Evolutionary conservation across 495 filamentous ascomycete species (phyloP).

Genomic region (Parachaetomium inaequale): DNA sequence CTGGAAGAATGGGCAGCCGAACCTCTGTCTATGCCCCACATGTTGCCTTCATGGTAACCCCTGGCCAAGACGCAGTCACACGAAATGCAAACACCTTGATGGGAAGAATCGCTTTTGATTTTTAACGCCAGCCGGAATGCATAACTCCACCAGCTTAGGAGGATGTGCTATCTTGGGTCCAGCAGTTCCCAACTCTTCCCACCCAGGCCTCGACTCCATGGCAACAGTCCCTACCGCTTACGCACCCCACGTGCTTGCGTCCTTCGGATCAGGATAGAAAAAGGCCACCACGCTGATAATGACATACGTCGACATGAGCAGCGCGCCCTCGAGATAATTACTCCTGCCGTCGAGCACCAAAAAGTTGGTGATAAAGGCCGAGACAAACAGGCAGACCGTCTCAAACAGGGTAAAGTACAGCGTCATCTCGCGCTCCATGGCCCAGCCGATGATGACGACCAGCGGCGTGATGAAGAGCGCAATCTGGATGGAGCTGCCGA

Average conservation of each 20-base stretch:
- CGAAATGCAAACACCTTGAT: background rate
- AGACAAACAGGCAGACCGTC: slow-evolving; percentile 74
- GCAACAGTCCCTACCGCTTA: background rate
- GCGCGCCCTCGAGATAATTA: slow-evolving; percentile 76
- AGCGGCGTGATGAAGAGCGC: slow-evolving; percentile 81
- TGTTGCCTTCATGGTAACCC: too few species aligned
- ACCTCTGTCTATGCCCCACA: too few species aligned
- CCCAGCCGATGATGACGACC: slow-evolving; percentile 76
- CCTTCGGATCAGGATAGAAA: slow-evolving; percentile 53
- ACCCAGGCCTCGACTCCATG: background rate
- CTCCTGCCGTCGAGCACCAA: slow-evolving; percentile 73
- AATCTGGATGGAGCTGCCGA: slow-evolving; percentile 77
- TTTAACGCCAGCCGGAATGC: background rate
- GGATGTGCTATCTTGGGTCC: background rate
- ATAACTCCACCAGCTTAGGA: background rate
- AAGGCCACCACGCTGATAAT: slow-evolving; percentile 61
- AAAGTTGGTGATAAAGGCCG: slow-evolving; percentile 79
- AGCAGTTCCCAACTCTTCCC: background rate
- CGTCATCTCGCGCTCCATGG: slow-evolving; percentile 69
- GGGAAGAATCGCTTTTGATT: background rate
- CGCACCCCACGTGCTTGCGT: slow-evolving; percentile 37
- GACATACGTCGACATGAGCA: slow-evolving; percentile 73
- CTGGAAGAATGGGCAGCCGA: background rate
- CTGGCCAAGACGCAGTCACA: too few species aligned
- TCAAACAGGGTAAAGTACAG: slow-evolving; percentile 85